Conservation (phyloP, 2,329 filamentous ascomycete genomes). For the Trichocomaceae sp. region DNA sequence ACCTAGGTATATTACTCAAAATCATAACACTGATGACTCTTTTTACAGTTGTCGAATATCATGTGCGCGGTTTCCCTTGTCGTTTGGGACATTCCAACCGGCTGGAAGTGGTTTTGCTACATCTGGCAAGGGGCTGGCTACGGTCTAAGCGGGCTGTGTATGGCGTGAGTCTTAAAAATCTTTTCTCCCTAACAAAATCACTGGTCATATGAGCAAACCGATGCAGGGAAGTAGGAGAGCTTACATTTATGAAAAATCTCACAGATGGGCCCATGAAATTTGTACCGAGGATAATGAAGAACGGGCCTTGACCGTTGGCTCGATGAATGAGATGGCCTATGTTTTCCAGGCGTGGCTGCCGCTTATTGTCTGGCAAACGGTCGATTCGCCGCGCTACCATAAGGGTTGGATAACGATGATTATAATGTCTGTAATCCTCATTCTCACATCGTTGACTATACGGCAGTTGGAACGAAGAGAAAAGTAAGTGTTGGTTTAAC, state of each 20-base stretch:
- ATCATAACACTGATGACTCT: background rate
- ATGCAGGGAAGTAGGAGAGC: no score
- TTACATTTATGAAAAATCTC: slow-evolving; percentile 9
- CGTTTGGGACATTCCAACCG: slow-evolving; percentile 45
- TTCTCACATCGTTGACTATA: slow-evolving; percentile 46
- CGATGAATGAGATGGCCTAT: slow-evolving; percentile 65
- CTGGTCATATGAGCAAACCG: background rate
- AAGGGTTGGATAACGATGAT: slow-evolving; percentile 44
- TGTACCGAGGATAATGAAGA: slow-evolving; percentile 57
- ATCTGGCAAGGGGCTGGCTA: slow-evolving; percentile 46
- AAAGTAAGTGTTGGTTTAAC: slow-evolving; percentile 13
- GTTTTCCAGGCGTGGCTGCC: slow-evolving; percentile 65
- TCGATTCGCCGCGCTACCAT: background rate
- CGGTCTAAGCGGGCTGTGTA: slow-evolving; percentile 45
- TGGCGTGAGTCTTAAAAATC: slow-evolving; percentile 40
- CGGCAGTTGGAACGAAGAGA: slow-evolving; percentile 44
- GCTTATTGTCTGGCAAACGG: slow-evolving; percentile 50
- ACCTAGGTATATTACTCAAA: background rate
- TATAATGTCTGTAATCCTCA: slow-evolving; percentile 45
- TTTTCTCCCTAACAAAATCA: background rate
- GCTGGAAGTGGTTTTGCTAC: slow-evolving; percentile 60
- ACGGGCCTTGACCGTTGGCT: slow-evolving; percentile 57
- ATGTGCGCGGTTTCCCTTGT: slow-evolving; percentile 41
- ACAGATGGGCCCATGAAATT: slow-evolving; percentile 49
- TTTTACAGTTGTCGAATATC: slow-evolving; percentile 30